phyloP scores from a whole-genome alignment of 1,139 yeast species.

The Magnusiomyces suaveolens region DNA sequence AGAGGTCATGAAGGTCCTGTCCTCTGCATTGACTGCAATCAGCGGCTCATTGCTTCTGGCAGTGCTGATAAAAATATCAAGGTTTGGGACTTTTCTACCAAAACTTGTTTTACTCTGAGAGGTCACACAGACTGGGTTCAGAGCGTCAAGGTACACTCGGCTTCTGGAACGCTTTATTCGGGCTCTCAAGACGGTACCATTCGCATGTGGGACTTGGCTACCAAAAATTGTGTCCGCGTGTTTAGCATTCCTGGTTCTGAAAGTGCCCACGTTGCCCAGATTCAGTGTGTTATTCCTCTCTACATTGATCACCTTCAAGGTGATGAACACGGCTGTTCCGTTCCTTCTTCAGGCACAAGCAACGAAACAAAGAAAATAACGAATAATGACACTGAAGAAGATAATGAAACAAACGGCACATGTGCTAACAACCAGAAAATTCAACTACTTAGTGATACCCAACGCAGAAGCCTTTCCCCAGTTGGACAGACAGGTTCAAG shows the following conservation, averaged over 20 bases:
- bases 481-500: neutral
- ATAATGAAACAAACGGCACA: neutral
- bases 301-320: conserved; percentile 41
- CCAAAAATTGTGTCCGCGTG: conserved; percentile 67
- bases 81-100: conserved; percentile 91
- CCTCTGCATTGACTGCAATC: conserved; percentile 58
- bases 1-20: conserved; percentile 88
- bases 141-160: conserved; percentile 74
- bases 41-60: conserved; percentile 82
- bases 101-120: conserved; percentile 83
- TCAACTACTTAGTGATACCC: conserved; percentile 4
- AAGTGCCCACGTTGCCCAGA: conserved; percentile 45
- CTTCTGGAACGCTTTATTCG: conserved; percentile 69
- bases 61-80: conserved; percentile 86
- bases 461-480: neutral
- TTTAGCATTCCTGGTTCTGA: conserved; percentile 44
- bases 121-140: conserved; percentile 94
- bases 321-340: conserved; percentile 24
- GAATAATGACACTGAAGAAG: conserved; percentile 4
- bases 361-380: no score
- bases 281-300: conserved; percentile 80
- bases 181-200: conserved; percentile 89
- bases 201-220: conserved; percentile 85
- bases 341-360: conserved; percentile 19
- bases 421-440: neutral